Base-by-base conservation (phyloP, 2,329 filamentous ascomycete genomes). In the Beauveria sp. region DNA sequence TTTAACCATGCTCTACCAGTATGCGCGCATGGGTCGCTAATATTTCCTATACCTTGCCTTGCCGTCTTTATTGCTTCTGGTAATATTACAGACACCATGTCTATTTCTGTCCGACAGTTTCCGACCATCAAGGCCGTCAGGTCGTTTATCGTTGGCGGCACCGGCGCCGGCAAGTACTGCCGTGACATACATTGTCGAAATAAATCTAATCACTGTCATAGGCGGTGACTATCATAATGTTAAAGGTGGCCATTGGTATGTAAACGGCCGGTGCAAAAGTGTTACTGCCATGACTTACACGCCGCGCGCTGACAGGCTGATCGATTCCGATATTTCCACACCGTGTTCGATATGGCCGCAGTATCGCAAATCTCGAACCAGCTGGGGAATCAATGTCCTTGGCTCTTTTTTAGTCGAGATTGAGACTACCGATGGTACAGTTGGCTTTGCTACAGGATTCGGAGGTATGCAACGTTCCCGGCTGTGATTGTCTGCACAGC, bases 171-270 rank as follows among this genome's bases (percentile, higher is more conserved):
- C 72, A 54, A 16, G 49, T 47, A 47, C 5, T 3, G 34, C 22
- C 5, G 5, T 20, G 6, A 1, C 22, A 12, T 22, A 7, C 18
- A 24, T 6, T 20, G n/a, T 40, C n/a, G 3, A 22, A n/a, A 9
- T n/a, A 1, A 38, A 46, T 20, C 53, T 58, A 28, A 53, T 38
- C 16, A 77, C 77, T 60, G 75, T 75, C 16, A 24, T 9, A 75
- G 88, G 89, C 62, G 89, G 89, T 64, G 90, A 93, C 72, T 97
- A 97, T 74, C 93, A 97, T 81, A 96, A 97, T 81, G 93, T 96
- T 69, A 83, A 91, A 66, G 82, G 84, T 40, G 85, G 85, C 24
- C 86, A 88, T 69, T 88, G 86, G 86, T 87, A 75, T 66, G 78
- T 56, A 49, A 14, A n/a, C 16, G 2, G 20, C 40, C 24, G 22